Evolutionary conservation across 148 eudicot species (phyloP).

Genomic region (Silene uniflora): DNA sequence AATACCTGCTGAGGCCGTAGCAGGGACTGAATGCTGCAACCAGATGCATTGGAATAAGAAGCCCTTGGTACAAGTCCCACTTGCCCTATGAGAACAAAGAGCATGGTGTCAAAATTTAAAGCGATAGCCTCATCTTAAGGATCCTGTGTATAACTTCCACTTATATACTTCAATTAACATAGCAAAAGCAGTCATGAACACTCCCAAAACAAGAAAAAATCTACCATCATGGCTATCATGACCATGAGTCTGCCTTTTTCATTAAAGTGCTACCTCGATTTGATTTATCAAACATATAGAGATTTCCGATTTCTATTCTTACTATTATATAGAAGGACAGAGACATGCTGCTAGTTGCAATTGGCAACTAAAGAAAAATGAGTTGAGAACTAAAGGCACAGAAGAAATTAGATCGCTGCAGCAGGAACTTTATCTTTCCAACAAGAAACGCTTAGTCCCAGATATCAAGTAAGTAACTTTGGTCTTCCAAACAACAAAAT

Average conservation of each 20-base stretch:
- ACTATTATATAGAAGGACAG: no score
- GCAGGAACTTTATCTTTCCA: no score
- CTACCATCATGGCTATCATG: no score
- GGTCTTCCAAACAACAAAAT: no score
- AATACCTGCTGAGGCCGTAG: slow-evolving; percentile 20
- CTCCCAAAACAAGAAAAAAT: no score
- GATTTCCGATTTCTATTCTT: neutral
- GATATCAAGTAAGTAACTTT: no score
- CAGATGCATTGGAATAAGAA: slow-evolving; percentile 19
- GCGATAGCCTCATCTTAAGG: neutral
- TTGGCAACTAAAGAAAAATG: no score
- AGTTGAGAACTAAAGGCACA: no score
- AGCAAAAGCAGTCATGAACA: neutral
- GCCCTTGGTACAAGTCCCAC: slow-evolving; percentile 25
- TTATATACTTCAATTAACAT: neutral
- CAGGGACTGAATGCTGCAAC: slow-evolving; percentile 19
- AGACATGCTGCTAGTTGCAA: no score
- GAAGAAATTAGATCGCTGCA: no score
- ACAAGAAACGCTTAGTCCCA: no score
- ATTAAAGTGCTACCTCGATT: neutral
- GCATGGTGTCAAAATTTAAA: neutral
- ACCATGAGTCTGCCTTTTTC: neutral
- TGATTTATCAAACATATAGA: neutral
- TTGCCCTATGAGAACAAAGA: slow-evolving; percentile 25
- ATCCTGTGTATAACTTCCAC: neutral